Base-by-base conservation (phyloP, 306 rosid species). In the Carpinus fangiana region DNA sequence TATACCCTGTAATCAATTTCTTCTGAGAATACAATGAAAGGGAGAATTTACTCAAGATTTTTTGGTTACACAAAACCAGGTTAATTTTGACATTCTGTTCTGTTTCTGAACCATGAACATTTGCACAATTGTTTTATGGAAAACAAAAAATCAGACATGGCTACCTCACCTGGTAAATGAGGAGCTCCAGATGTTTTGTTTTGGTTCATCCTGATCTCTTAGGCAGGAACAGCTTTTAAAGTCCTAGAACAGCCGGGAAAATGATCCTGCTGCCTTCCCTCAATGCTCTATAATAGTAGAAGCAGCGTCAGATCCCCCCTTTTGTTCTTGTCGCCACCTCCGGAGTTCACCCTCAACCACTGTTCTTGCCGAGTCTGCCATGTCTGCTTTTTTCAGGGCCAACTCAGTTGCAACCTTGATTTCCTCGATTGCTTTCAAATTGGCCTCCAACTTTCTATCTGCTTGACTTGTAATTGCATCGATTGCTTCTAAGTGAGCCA, bases 371-470 rank as follows among this genome's bases (percentile, higher is more conserved):
- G 93, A 84, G 38, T 86, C 90, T 16, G 94, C 92, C 84, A 81
- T 85, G 76, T 87, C 92, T 82, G 94, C 91, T 12, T 84, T 77
- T 84, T 79, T 88, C 82, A 94, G 53, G 50, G 96, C 97, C 14
- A 87, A 55, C 28, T 90, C 90, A 10, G 92, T 88, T 54, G 96
- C 96, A 20, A 54, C 78, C 80, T 84, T 80, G 47, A 90, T 92
- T 76, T 89, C 91, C 78, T 92, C 93, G 20, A 92, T 89, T 9
- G 87, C 89, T 76, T 83, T 94, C 76, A 87, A 55, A 61, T 73
- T 87, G 31, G 90, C 91, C 79, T 90, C 92, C 79, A 89, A 52
- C 81, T 86, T 92, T 48, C 52, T 86, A 54, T 82, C 86, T n/a
- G 74, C 78, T 76, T 88, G 91, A 31, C 16, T 78, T 64, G 79